These are phyloP conservation scores for Monilinia aucupariae DNA, from an alignment of 2,329 filamentous ascomycete species.

Conservation along the genomic window DNA sequence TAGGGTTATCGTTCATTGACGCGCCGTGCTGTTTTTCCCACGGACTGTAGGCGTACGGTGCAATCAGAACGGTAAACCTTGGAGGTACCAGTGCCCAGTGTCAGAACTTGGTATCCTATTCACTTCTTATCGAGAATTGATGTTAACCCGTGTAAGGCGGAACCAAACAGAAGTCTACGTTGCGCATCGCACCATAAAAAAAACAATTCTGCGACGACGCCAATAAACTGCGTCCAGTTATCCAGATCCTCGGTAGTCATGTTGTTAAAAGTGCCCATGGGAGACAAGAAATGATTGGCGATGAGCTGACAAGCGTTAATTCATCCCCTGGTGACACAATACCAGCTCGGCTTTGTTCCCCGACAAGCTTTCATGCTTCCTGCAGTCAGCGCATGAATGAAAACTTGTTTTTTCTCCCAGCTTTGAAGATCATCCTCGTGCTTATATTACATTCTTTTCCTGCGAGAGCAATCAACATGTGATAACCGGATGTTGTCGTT, in stretches of 20 bases:
- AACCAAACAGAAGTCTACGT: neutral
- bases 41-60: neutral
- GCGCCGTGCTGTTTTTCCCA: neutral
- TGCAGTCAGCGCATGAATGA: constrained; percentile 3
- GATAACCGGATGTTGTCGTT: neutral
- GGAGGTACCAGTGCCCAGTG: neutral
- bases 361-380: neutral
- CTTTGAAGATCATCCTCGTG: neutral
- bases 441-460: neutral
- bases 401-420: neutral
- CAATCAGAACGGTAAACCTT: neutral
- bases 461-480: neutral
- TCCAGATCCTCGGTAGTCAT: neutral
- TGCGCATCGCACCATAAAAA: neutral
- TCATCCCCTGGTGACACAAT: neutral
- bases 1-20: neutral
- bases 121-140: neutral
- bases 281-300: neutral
- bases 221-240: neutral
- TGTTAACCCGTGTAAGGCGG: neutral
- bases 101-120: neutral
- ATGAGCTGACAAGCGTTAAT: neutral
- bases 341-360: constrained; percentile 2
- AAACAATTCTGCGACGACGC: neutral
- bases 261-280: neutral